A percentile compares a stretch with the other conserved stretches of the same genome.
Conservation (phyloP, 345 rosid genomes). For the Hibiscus syriacus region DNA sequence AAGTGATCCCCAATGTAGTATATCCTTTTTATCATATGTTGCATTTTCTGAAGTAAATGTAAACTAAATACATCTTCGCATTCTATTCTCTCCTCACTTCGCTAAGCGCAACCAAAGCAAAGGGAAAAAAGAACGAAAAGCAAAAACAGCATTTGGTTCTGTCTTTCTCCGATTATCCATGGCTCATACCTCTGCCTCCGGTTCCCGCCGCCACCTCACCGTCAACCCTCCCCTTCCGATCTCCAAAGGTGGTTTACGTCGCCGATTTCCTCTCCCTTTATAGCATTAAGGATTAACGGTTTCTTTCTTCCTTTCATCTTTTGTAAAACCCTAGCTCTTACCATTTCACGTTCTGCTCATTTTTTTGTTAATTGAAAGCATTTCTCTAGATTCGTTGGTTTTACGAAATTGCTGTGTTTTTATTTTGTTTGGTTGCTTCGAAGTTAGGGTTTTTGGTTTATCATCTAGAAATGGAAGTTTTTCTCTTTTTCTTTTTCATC, state of each 20-base stretch:
- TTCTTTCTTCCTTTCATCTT: neutral
- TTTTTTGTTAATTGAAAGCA: neutral
- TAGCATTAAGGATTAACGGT: neutral
- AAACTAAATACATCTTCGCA: no score
- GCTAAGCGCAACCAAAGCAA: conserved; percentile 14
- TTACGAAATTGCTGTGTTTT: conserved; percentile 1
- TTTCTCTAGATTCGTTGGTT: conserved; percentile 4
- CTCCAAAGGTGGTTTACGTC: conserved; percentile 53
- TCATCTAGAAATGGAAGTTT: neutral
- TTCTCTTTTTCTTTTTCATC: neutral
- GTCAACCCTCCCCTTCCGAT: conserved; percentile 66
- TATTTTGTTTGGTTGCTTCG: neutral
- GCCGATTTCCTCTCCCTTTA: neutral
- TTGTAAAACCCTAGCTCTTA: conserved; percentile 12
- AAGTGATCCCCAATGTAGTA: no score
- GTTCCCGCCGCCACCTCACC: conserved; percentile 43
- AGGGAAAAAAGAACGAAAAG: neutral
- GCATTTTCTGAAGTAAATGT: no score
- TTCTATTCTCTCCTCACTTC: neutral
- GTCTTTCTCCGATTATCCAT: conserved; percentile 44
- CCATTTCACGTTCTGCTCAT: neutral
- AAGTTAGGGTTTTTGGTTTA: conserved; percentile 18
- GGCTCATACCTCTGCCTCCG: conserved; percentile 53
- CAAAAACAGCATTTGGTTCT: neutral
- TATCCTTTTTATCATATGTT: no score